Evolutionary conservation across 2,329 filamentous ascomycete genomes (phyloP).

Genomic region (Colletotrichum chrysophilum): DNA sequence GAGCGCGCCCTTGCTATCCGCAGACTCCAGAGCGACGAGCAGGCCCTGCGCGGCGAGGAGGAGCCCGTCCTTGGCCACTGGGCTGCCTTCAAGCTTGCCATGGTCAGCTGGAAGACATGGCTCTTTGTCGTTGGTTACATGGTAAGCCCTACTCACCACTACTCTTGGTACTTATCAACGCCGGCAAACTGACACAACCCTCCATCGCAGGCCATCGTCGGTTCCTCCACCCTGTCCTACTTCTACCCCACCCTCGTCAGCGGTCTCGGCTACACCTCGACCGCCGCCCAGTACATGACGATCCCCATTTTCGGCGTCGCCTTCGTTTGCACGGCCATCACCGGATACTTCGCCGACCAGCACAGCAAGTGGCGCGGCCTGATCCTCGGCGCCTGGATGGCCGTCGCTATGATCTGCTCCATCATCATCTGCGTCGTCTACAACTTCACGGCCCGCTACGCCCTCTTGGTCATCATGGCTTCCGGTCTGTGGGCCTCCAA

Average conservation of each 20-base stretch:
- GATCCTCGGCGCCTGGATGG: slow-evolving; percentile 54
- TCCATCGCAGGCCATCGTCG: slow-evolving; percentile 30
- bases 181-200: slow-evolving; percentile 17
- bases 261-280: slow-evolving; percentile 34
- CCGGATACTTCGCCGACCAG: slow-evolving; percentile 52
- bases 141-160: slow-evolving; percentile 21
- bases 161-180: slow-evolving; percentile 20
- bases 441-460: slow-evolving; percentile 56
- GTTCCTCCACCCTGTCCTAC: slow-evolving; percentile 34
- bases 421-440: slow-evolving; percentile 53
- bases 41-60: slow-evolving; percentile 67
- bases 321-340: slow-evolving; percentile 53
- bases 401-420: slow-evolving; percentile 40
- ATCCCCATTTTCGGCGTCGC: slow-evolving; percentile 58
- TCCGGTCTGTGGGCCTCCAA: slow-evolving; percentile 60
- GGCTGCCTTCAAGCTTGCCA: slow-evolving; percentile 22
- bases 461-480: slow-evolving; percentile 59
- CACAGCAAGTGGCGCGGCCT: slow-evolving; percentile 48
- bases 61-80: slow-evolving; percentile 51
- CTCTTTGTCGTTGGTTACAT: slow-evolving; percentile 46
- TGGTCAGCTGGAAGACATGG: slow-evolving; percentile 47
- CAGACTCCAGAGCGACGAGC: slow-evolving; percentile 65
- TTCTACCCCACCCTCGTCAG: slow-evolving; percentile 38
- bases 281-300: slow-evolving; percentile 41
- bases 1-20: slow-evolving; percentile 67